A percentile compares a stretch with the other conserved stretches of the same genome.
Evolutionary conservation across 2,329 filamentous ascomycete species (phyloP).

Genomic region (Exophiala alcalophila): DNA sequence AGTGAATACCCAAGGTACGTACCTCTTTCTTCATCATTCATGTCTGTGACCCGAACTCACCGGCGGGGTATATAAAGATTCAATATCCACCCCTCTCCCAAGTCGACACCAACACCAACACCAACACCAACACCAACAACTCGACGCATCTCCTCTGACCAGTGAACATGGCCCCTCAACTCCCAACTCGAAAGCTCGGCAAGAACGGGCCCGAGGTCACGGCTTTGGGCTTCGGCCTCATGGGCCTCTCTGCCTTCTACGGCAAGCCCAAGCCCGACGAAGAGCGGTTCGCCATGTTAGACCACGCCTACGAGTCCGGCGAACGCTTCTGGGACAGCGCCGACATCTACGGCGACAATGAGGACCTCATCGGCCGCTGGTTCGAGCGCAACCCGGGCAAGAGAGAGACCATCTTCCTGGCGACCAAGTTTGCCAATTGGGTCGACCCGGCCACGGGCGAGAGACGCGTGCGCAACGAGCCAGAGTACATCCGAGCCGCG

Average conservation of each 20-base stretch:
- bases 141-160: too few relatives aligned
- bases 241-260: constrained; percentile 43
- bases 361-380: constrained; percentile 35
- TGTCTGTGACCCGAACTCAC: too few relatives aligned
- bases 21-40: too few relatives aligned
- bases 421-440: constrained; percentile 30
- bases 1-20: too few relatives aligned
- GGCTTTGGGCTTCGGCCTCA: constrained; percentile 31
- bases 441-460: constrained; percentile 27
- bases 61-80: too few relatives aligned
- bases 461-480: constrained; percentile 29
- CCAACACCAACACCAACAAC: not conserved
- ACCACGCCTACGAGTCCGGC: constrained; percentile 35
- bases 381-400: constrained; percentile 30
- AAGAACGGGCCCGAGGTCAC: constrained; percentile 35
- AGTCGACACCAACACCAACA: not conserved
- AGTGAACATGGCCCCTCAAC: constrained; percentile 19
- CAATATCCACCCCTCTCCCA: not conserved
- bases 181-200: constrained; percentile 32
- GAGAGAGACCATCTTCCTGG: constrained; percentile 30
- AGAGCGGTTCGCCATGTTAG: constrained; percentile 48
- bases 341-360: constrained; percentile 36
- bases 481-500: constrained; percentile 34
- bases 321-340: constrained; percentile 37
- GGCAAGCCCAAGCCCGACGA: constrained; percentile 46